Evolutionary conservation across 1,284 basidiomycete species (phyloP).

Genomic region (Trichosporon ovoides): DNA sequence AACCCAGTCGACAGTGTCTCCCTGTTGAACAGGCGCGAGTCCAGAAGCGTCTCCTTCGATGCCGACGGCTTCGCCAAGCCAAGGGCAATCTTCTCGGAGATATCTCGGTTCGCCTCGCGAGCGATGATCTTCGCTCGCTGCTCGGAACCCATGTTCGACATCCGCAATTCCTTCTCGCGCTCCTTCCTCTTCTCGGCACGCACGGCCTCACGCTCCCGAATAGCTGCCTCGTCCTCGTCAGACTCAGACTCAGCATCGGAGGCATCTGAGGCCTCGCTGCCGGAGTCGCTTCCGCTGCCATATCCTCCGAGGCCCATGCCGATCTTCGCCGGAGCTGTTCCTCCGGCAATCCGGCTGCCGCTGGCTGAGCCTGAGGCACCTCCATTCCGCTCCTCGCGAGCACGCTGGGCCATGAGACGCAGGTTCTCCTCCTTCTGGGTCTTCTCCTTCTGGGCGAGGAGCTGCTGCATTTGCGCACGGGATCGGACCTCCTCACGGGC

Average conservation of each 20-base stretch:
- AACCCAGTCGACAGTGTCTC: slow-evolving; percentile 76
- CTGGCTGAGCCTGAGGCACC: slow-evolving; percentile 22
- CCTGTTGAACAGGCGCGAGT: slow-evolving; percentile 95
- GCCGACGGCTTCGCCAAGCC: slow-evolving; percentile 93
- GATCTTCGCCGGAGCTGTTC: not conserved
- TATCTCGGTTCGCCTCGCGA: slow-evolving; percentile 90
- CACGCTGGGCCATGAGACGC: slow-evolving; percentile 86
- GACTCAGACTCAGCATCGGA: slow-evolving; percentile 7
- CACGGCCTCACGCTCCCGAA: slow-evolving; percentile 80
- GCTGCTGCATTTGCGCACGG: slow-evolving; percentile 94
- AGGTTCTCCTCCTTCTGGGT: slow-evolving; percentile 94
- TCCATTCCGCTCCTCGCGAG: slow-evolving; percentile 87
- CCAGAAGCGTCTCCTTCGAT: slow-evolving; percentile 93
- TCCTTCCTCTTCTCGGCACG: slow-evolving; percentile 86
- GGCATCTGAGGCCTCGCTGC: slow-evolving; percentile 1
- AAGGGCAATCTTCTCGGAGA: slow-evolving; percentile 97
- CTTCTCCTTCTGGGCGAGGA: slow-evolving; percentile 96
- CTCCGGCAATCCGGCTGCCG: slow-evolving; percentile 42
- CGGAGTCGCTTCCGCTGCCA: slow-evolving; percentile 53
- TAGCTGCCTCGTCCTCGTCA: slow-evolving; percentile 73
- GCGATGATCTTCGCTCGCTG: slow-evolving; percentile 92
- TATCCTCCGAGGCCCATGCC: slow-evolving; percentile 76
- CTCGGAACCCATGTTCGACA: slow-evolving; percentile 99
- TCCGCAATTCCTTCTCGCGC: slow-evolving; percentile 93
- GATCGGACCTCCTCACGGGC: slow-evolving; percentile 97